These are phyloP conservation scores for Mimosa pudica DNA, from an alignment of 306 rosid genomes.

Conservation along the genomic window DNA sequence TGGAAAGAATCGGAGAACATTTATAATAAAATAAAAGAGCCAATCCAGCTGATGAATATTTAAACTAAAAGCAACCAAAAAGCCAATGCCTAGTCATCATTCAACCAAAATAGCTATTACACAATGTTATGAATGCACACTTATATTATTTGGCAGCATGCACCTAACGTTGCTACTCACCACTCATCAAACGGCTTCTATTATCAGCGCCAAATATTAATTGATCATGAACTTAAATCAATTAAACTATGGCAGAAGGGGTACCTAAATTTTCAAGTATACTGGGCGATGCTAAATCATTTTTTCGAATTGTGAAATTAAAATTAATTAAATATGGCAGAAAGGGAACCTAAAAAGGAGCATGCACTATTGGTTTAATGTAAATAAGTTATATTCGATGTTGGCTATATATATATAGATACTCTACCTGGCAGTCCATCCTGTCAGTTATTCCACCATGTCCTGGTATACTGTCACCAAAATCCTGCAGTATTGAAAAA, in stretches of 20 bases:
- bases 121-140: constrained; percentile 16
- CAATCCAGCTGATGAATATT: not conserved
- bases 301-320: not conserved
- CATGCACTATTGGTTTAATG: not conserved
- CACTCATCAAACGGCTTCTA: constrained; percentile 4
- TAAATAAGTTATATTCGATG: constrained; percentile 11
- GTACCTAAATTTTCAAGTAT: not conserved
- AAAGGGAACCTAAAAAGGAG: not conserved
- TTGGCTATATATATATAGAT: not conserved
- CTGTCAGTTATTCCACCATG: constrained; percentile 99
- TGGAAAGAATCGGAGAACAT: not conserved
- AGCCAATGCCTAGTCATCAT: constrained; percentile 10
- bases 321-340: not conserved
- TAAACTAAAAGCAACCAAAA: constrained; percentile 11
- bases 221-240: constrained; percentile 9
- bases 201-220: constrained; percentile 16
- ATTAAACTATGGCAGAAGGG: too few species aligned
- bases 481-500: constrained; percentile 64
- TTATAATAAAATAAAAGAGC: not conserved
- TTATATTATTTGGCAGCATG: constrained; percentile 17
- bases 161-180: constrained; percentile 13
- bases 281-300: constrained; percentile 12
- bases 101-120: not conserved
- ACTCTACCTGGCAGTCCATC: constrained; percentile 97
- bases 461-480: constrained; percentile 98